Percentiles rank a stretch among this genome's conserved stretches.
Conservation (phyloP, 139 green algal genomes). For the Volvox reticuliferus region DNA sequence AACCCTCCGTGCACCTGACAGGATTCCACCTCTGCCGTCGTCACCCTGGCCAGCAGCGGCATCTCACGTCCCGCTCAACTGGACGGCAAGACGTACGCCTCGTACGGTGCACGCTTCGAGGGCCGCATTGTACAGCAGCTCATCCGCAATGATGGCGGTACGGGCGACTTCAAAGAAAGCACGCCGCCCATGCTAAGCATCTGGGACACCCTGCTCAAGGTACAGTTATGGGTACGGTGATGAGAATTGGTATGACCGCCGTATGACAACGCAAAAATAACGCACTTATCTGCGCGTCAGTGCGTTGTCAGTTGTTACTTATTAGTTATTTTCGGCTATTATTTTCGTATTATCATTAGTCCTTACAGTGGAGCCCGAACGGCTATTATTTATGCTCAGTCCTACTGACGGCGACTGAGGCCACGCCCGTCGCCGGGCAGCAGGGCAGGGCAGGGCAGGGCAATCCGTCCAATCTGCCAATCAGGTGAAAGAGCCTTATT, state of each 20-base stretch:
- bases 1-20: constrained; percentile 37
- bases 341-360: no score
- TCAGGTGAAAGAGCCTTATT: no score
- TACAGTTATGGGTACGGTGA: constrained; percentile 1
- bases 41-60: constrained; percentile 75
- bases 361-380: no score
- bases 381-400: no score
- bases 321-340: no score
- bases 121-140: constrained; percentile 71
- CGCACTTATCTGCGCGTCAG: background rate
- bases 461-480: no score
- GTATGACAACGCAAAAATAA: background rate
- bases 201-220: constrained; percentile 84
- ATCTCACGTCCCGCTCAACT: constrained; percentile 73
- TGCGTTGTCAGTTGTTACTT: background rate
- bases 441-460: no score
- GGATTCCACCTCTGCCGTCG: constrained; percentile 74
- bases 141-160: constrained; percentile 85
- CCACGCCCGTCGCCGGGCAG: no score
- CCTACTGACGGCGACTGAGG: no score
- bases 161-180: constrained; percentile 80
- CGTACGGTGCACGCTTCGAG: constrained; percentile 89
- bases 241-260: background rate
- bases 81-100: constrained; percentile 84
- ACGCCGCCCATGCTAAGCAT: constrained; percentile 85